phyloP scores from a whole-genome alignment of 2,329 filamentous ascomycete genomes.

The Pyrenochaeta sp. region DNA sequence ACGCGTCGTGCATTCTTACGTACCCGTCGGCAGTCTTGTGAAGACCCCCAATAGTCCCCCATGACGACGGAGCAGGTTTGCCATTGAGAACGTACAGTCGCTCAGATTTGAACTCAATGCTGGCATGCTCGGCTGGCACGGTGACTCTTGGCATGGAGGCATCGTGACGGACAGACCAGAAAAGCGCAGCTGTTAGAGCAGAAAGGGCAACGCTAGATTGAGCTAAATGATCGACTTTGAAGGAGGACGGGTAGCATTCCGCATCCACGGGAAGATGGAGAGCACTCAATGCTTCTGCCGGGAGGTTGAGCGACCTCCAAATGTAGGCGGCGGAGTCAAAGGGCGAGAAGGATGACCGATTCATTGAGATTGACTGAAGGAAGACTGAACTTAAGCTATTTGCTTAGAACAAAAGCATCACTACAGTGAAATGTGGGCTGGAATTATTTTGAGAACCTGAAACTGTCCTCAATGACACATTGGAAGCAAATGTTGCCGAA shows the following conservation, averaged over 20 bases:
- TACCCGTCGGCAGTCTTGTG: conserved; percentile 62
- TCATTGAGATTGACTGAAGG: conserved; percentile 7
- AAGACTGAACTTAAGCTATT: not conserved
- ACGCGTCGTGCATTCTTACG: conserved; percentile 64
- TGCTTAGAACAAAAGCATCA: no score
- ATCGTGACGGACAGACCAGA: conserved; percentile 50
- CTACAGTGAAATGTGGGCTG: no score
- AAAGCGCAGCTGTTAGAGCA: conserved; percentile 59
- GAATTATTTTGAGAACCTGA: no score
- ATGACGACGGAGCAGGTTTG: conserved; percentile 42
- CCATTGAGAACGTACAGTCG: conserved; percentile 57
- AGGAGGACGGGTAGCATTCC: conserved; percentile 59
- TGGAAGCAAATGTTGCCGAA: no score
- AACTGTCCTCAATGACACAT: no score
- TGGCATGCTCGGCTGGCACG: conserved; percentile 58
- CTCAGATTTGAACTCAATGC: conserved; percentile 64
- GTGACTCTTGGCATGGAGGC: conserved; percentile 48
- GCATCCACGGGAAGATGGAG: conserved; percentile 28
- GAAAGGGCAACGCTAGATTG: conserved; percentile 63
- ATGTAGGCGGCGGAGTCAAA: conserved; percentile 40
- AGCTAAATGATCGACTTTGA: conserved; percentile 63
- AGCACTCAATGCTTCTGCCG: conserved; percentile 27
- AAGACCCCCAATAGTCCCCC: conserved; percentile 60
- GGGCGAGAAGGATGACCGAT: conserved; percentile 32
- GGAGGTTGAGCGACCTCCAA: conserved; percentile 37